Evolutionary conservation across 306 rosid genomes (phyloP).

Genomic region (Pueraria montana): DNA sequence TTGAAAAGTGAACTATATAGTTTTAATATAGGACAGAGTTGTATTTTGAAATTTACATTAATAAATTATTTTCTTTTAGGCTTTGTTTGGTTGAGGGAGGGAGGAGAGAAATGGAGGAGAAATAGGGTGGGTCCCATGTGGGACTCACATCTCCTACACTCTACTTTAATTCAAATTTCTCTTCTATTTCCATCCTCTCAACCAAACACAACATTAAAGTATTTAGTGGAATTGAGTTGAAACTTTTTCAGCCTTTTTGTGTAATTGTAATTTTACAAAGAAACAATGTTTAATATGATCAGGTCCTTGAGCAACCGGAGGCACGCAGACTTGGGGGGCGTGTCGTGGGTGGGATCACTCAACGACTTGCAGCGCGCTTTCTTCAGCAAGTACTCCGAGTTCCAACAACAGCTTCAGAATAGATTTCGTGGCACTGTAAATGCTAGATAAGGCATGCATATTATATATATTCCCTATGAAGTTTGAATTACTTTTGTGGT

Average conservation of each 20-base stretch:
- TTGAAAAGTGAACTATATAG: neutral
- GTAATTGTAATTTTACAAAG: neutral
- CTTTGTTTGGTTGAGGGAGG: no score
- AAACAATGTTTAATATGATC: slow-evolving; percentile 33
- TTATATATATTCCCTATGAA: neutral
- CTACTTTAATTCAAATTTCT: no score
- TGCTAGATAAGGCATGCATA: slow-evolving; percentile 35
- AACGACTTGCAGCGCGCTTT: slow-evolving; percentile 89
- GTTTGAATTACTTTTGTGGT: slow-evolving; percentile 4
- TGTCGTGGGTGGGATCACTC: slow-evolving; percentile 85
- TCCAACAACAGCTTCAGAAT: slow-evolving; percentile 59
- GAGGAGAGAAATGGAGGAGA: no score
- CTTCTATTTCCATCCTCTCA: no score
- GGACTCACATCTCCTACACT: no score
- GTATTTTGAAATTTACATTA: neutral
- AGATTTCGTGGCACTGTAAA: slow-evolving; percentile 49
- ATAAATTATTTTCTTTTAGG: neutral
- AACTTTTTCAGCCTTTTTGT: slow-evolving; percentile 1
- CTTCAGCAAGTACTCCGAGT: slow-evolving; percentile 83
- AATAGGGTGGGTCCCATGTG: no score
- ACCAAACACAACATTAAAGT: no score
- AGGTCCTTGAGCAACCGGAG: slow-evolving; percentile 93
- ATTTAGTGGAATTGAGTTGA: slow-evolving; percentile 8
- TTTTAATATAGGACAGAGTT: neutral
- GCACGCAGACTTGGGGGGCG: slow-evolving; percentile 80